Base-by-base conservation (phyloP, 495 filamentous ascomycete genomes). In the Gamarada debralockiae region DNA sequence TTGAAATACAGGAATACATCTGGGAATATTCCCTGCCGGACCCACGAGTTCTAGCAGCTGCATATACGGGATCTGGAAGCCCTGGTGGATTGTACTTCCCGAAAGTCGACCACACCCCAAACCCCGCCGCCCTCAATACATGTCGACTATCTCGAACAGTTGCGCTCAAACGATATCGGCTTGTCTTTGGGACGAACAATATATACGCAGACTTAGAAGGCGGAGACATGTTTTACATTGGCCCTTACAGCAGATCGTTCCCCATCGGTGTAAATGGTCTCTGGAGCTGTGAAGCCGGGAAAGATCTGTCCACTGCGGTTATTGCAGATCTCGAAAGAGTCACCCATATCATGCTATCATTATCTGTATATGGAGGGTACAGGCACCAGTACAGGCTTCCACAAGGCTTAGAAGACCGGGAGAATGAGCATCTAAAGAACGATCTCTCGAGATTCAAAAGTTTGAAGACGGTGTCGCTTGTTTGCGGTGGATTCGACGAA, bases 181-280 rank as follows among this genome's bases (percentile, higher is more conserved):
- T 52, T 43, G 34, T 18, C 2, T 52, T 52, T 25, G 45, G 29
- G 1, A 48, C 45, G 34, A 13, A n/a, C 9, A 48, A 48, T 48
- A 22, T 48, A 12, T 48, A 48, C 33, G n/a, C 22, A n/a, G 45
- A 48, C 22, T 20, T 48, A 7, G n/a, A 23, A 7, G 45, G 45
- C 9, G 22, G 45, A 33, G 45, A 48, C 20, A 36, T 36, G 12
- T 17, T 48, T 13, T 21, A 21, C 15, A 21, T 43, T 13, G 15
- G 3, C 5, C 12, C 10, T 20, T 13, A 21, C 5, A 13, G 9
- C 5, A 15, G 10, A 13, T 2, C 40, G 10, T 43, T 15, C 7
- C 9, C 3, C 3, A 3, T 15, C 10, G 15, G 3, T n/a, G n/a
- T n/a, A n/a, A n/a, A n/a, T 13, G 15, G 40, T 20, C 10, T 15